Conservation (phyloP, 768 basidiomycete species). For the Lactifluus piperatus region DNA sequence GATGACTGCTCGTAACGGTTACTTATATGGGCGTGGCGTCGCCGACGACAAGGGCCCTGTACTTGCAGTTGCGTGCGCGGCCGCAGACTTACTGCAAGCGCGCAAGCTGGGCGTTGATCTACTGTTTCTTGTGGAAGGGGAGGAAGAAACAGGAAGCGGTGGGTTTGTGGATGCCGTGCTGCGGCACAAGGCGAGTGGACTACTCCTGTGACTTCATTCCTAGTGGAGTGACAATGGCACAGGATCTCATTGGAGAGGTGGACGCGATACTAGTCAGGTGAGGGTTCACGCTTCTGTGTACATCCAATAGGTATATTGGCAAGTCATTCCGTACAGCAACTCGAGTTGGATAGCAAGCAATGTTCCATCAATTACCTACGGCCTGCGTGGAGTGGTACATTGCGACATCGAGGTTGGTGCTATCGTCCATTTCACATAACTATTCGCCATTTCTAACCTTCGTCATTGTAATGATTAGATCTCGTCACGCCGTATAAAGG, state of each 20-base stretch:
- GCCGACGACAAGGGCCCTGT: conserved; percentile 97
- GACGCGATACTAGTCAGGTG: conserved; percentile 88
- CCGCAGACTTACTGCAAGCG: conserved; percentile 63
- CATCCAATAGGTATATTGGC: not conserved
- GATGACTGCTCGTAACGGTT: conserved; percentile 77
- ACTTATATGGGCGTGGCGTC: conserved; percentile 83
- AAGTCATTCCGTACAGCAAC: conserved; percentile 43
- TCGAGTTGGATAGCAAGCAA: conserved; percentile 96
- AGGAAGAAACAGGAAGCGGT: conserved; percentile 89
- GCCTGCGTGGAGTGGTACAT: conserved; percentile 88
- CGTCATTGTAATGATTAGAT: conserved; percentile 42
- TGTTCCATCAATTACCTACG: conserved; percentile 90
- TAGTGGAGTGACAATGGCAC: not conserved
- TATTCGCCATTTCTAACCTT: not conserved
- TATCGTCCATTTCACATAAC: not conserved
- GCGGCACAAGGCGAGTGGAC: conserved; percentile 55
- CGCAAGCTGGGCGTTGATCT: conserved; percentile 78
- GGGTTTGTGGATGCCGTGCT: conserved; percentile 77
- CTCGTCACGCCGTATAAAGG: conserved; percentile 52
- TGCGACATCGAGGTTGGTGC: conserved; percentile 60
- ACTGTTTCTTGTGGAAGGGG: conserved; percentile 89
- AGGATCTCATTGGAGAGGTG: conserved; percentile 78
- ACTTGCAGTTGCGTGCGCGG: conserved; percentile 84
- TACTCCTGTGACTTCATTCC: not conserved
- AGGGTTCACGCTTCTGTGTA: conserved; percentile 2